A percentile compares a stretch with the other conserved stretches of the same genome.
These are phyloP conservation scores for Rhododendron williamsianum DNA, from an alignment of 148 eudicot genomes.

Conservation along the genomic window DNA sequence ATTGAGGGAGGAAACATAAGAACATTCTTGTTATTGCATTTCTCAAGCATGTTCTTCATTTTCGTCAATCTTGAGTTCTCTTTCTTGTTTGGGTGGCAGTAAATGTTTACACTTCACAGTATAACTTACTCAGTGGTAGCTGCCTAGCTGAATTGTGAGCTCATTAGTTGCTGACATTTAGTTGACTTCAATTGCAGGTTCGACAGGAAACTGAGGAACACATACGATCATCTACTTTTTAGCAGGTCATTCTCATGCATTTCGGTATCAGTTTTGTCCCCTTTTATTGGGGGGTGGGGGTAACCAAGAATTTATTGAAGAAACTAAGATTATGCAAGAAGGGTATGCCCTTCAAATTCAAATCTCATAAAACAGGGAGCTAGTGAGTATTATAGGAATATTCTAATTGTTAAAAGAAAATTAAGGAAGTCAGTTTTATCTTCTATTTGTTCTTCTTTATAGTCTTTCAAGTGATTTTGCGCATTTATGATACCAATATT, in stretches of 20 bases:
- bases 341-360: background rate
- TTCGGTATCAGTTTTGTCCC: background rate
- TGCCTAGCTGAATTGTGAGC: conserved; percentile 8
- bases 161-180: conserved; percentile 8
- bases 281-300: background rate
- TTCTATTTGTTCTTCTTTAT: background rate
- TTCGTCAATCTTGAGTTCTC: background rate
- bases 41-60: conserved; percentile 8
- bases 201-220: conserved; percentile 85
- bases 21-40: background rate
- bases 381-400: background rate
- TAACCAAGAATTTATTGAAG: background rate
- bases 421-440: background rate
- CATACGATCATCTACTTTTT: conserved; percentile 85
- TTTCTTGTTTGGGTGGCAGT: background rate
- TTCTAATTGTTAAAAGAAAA: background rate
- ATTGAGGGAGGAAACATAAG: background rate
- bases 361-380: background rate
- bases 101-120: background rate
- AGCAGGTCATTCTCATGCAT: conserved; percentile 60
- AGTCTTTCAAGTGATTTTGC: background rate
- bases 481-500: background rate
- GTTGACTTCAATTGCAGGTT: conserved; percentile 59
- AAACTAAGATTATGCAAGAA: background rate
- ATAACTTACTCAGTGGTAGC: background rate